These are phyloP conservation scores for Sclerospora graminicola DNA, from an alignment of 352 stramenopile genomes.

Conservation along the genomic window DNA sequence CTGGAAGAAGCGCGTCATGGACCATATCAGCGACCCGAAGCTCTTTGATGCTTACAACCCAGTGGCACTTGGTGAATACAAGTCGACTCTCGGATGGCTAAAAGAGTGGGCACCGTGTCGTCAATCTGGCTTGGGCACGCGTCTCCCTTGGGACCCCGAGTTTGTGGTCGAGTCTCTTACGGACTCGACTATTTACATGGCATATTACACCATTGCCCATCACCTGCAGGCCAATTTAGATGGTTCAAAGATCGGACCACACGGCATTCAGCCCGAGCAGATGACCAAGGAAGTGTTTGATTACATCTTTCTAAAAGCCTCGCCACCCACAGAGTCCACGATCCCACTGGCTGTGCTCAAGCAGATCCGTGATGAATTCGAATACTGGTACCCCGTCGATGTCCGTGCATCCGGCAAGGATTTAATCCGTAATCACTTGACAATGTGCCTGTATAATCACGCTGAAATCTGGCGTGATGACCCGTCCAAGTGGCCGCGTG, in stretches of 20 bases:
- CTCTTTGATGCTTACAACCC: conserved; percentile 94
- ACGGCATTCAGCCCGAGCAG: conserved; percentile 75
- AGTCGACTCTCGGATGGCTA: conserved; percentile 97
- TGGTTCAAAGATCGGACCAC: conserved; percentile 83
- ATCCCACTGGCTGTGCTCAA: conserved; percentile 88
- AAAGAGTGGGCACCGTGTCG: conserved; percentile 99
- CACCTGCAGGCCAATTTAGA: conserved; percentile 95
- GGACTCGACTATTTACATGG: conserved; percentile 99
- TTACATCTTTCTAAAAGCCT: conserved; percentile 96
- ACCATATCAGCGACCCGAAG: conserved; percentile 90
- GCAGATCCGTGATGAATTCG: conserved; percentile 94
- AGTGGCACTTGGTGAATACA: conserved; percentile 90
- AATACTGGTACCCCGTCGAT: conserved; percentile 99
- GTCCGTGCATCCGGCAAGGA: conserved; percentile 94
- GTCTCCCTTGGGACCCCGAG: conserved; percentile 96
- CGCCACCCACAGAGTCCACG: conserved; percentile 68
- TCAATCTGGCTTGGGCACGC: conserved; percentile 94
- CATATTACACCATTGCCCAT: conserved; percentile 99
- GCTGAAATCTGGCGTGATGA: conserved; percentile 98
- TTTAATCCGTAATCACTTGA: conserved; percentile 99
- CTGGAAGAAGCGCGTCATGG: conserved; percentile 93
- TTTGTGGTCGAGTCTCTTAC: conserved; percentile 99
- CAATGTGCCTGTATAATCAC: conserved; percentile 99
- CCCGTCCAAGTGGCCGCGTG: conserved; percentile 93
- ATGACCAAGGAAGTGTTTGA: conserved; percentile 96